Evolutionary conservation across 768 basidiomycete species (phyloP), one percentile per base, ranked within the genome.

Genomic region (Pisolithus tinctorius): DNA sequence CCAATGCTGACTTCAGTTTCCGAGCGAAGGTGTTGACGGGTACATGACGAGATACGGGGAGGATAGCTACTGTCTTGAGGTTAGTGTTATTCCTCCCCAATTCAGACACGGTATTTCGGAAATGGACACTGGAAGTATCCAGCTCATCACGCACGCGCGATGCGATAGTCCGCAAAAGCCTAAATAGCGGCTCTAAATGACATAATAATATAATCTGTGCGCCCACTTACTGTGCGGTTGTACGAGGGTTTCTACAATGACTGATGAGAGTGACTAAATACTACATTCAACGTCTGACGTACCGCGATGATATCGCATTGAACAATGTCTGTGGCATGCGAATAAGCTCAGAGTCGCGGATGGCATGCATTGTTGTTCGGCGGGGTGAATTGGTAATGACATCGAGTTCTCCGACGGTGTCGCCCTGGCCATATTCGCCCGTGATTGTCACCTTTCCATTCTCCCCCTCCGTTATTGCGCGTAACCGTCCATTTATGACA

Each of bases 261-360:
- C 14, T 27, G 23, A 51, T 57, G 36, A 53, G 29, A 45, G n/a
- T 16, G 23, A 45, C 29, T n/a, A 13, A 16, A 14, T 45, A 14
- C 27, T 13, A 1, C 26, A 17, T 16, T 6, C 25, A 16, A 13
- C 13, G 30, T 41, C 23, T 23, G 54, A 60, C 78, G 55, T 53
- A 86, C 87, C 88, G 74, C 10, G 88, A 85, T 41, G 90, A 92
- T 52, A 98, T 95, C 1, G 96, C 96, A 66, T 98, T 98, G 75
- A 98, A 99, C 9, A 99, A 75, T 0, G 96, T 96, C 61, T 89
- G 84, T 1, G 96, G 96, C 88, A 99, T 96, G 27, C 95, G 76
- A 27, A 95, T 95, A 11, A 99, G 77, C 66, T 99, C 96, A 0
- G 93, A 93, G 64, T 99, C 96, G 60, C 96, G 91, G 56, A 99